A percentile compares a stretch with the other conserved stretches of the same genome.
These are phyloP conservation scores for Spizellomyces sp. DNA, from an alignment of 192 early-diverging fungal genomes.

Conservation along the genomic window DNA sequence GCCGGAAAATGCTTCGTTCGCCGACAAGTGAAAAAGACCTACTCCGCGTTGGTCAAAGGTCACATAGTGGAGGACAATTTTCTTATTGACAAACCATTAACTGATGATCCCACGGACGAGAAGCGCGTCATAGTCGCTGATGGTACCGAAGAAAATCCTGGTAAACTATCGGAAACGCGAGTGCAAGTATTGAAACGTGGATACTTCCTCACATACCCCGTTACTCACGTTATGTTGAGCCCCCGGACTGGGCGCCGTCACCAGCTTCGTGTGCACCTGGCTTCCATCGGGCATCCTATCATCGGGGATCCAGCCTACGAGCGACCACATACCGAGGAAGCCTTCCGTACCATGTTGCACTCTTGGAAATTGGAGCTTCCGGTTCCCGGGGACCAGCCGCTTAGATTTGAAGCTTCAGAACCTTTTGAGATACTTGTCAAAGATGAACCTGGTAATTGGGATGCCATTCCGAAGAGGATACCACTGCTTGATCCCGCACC, in stretches of 20 bases:
- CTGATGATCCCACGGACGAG: constrained; percentile 29
- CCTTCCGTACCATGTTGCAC: constrained; percentile 43
- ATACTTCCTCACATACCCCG: constrained; percentile 27
- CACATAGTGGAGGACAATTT: constrained; percentile 33
- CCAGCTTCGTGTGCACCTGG: constrained; percentile 44
- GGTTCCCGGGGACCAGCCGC: background rate
- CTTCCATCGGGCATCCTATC: constrained; percentile 40
- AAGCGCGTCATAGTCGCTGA: constrained; percentile 17
- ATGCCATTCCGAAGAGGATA: constrained; percentile 2
- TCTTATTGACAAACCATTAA: constrained; percentile 26
- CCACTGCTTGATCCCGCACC: constrained; percentile 1
- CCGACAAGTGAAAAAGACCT: constrained; percentile 33
- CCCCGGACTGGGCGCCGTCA: constrained; percentile 39
- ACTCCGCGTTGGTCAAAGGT: constrained; percentile 40
- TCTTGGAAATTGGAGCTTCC: constrained; percentile 38
- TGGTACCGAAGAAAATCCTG: constrained; percentile 18
- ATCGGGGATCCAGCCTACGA: constrained; percentile 43
- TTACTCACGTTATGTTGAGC: constrained; percentile 32
- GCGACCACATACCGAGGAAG: constrained; percentile 27
- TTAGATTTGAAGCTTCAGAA: constrained; percentile 27
- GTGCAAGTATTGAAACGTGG: constrained; percentile 34
- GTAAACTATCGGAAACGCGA: constrained; percentile 34
- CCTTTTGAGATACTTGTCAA: constrained; percentile 19
- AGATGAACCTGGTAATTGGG: constrained; percentile 10
- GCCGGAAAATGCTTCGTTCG: constrained; percentile 31